Conservation (phyloP, 345 rosid species). For the Clarkia xantiana region DNA sequence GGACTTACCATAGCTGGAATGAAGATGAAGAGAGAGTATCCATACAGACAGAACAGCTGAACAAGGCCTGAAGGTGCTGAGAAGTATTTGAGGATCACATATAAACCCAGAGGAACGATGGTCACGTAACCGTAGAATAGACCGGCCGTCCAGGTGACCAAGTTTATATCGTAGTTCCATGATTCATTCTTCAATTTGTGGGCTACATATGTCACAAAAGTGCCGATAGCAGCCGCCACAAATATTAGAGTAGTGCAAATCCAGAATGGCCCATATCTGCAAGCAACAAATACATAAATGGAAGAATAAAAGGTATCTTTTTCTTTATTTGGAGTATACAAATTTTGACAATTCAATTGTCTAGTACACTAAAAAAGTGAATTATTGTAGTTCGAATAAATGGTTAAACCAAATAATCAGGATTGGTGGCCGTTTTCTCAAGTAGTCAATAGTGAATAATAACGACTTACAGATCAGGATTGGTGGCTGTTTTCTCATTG, state of each 20-base stretch:
- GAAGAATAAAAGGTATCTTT: not conserved
- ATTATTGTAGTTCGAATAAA: not conserved
- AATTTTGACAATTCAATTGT: not conserved
- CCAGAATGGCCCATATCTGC: slow-evolving; percentile 99
- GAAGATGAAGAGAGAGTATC: slow-evolving; percentile 79
- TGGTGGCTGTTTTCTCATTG: slow-evolving; percentile 68
- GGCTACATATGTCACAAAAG: slow-evolving; percentile 88
- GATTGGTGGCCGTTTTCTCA: too few species aligned
- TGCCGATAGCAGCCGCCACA: slow-evolving; percentile 91
- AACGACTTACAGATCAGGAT: slow-evolving; percentile 75
- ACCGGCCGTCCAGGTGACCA: slow-evolving; percentile 98
- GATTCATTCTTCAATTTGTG: slow-evolving; percentile 75
- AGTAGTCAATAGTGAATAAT: not conserved
- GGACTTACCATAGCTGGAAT: slow-evolving; percentile 89
- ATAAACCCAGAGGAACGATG: slow-evolving; percentile 61
- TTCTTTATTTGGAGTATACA: not conserved
- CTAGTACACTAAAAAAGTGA: not conserved
- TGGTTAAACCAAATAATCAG: slow-evolving; percentile 1
- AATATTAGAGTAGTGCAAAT: slow-evolving; percentile 89
- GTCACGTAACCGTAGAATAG: slow-evolving; percentile 88
- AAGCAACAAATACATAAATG: not conserved
- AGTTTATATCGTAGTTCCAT: slow-evolving; percentile 88
- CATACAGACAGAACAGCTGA: slow-evolving; percentile 87
- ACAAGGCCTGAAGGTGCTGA: slow-evolving; percentile 91
- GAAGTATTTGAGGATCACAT: slow-evolving; percentile 82